Base-by-base conservation (phyloP, 2,329 filamentous ascomycete genomes). In the Penicillium sp. region DNA sequence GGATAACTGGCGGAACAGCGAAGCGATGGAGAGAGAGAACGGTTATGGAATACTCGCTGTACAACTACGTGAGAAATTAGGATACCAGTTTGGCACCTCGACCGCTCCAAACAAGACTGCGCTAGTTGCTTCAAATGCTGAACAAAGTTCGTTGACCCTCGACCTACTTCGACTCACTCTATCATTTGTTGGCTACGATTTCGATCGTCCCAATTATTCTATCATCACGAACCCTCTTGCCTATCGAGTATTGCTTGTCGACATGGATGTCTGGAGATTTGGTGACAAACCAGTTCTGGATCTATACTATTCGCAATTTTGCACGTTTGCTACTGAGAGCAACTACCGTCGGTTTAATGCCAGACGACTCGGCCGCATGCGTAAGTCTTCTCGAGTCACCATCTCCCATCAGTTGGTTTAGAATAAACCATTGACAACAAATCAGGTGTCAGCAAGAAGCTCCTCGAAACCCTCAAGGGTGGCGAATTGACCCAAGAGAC, bases 181-280 rank as follows among this genome's bases (percentile, higher is more conserved):
- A 16, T 83, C 84, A 7, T 99, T 97, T 70, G 87, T 97, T 55
- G 94, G 94, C 3, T 97, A 96, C 72, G 87, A 92, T 57, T 87
- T 88, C 60, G 78, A 83, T n/a, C 82, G 87, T 29, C 90, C 92
- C 0, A 85, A 91, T 54, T 88, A 93, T 54, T 97, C 93, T 1
- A 90, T 97, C 65, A 95, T 99, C 69, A 90, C 96, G 63, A 99
- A 99, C 65, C 93, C 94, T 0, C 81, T 99, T 58, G 94, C 93
- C 3, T 99, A 97, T 73, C 87, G 94, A 42, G 88, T 96, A 29
- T 80, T 99, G 16, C 81, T 99, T 24, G 90, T 97, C 50, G 94
- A 99, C 72, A 85, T 95, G 61, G 93, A 97, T 66, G 89, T 93
- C 18, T 99, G 94, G 94, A 85, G 93, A 60, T 87, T 86, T 72